Percentiles rank a stretch among this genome's conserved stretches.
These are phyloP conservation scores for Spathaspora passalidarum DNA, from an alignment of 805 yeast species.

Conservation along the genomic window DNA sequence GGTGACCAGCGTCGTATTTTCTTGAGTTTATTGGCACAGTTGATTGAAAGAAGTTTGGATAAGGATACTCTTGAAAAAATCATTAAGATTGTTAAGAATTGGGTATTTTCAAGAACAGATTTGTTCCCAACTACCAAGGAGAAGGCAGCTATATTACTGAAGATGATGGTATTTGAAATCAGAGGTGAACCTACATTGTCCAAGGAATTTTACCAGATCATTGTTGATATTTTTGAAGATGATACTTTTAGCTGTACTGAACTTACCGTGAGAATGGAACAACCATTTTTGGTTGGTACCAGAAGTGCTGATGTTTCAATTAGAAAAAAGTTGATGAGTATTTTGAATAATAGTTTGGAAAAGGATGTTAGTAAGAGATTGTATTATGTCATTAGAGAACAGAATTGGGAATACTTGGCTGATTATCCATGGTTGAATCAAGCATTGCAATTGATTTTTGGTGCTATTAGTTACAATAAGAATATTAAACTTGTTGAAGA, in stretches of 20 bases:
- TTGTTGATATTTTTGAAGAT: conserved; percentile 84
- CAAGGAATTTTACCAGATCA: conserved; percentile 77
- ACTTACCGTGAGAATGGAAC: conserved; percentile 91
- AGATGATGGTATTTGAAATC: conserved; percentile 90
- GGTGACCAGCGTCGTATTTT: conserved; percentile 94
- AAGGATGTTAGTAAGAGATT: conserved; percentile 73
- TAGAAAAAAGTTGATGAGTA: conserved; percentile 73
- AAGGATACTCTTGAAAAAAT: conserved; percentile 70
- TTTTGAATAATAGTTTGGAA: conserved; percentile 76
- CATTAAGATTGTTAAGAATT: conserved; percentile 71
- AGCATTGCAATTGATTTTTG: conserved; percentile 82
- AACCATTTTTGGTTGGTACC: conserved; percentile 93
- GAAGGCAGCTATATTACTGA: conserved; percentile 88
- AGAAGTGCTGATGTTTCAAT: conserved; percentile 72
- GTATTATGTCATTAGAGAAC: conserved; percentile 87
- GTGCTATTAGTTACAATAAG: conserved; percentile 60
- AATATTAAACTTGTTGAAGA: conserved; percentile 42
- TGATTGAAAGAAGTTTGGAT: conserved; percentile 85
- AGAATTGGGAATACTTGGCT: conserved; percentile 93
- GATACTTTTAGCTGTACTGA: conserved; percentile 78
- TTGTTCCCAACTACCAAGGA: conserved; percentile 93
- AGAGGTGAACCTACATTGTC: conserved; percentile 80
- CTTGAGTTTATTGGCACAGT: conserved; percentile 78
- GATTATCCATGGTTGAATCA: conserved; percentile 95
- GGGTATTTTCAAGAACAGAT: conserved; percentile 86